These are phyloP conservation scores for Venturia effusa DNA, from an alignment of 2,329 filamentous ascomycete species.

Conservation along the genomic window DNA sequence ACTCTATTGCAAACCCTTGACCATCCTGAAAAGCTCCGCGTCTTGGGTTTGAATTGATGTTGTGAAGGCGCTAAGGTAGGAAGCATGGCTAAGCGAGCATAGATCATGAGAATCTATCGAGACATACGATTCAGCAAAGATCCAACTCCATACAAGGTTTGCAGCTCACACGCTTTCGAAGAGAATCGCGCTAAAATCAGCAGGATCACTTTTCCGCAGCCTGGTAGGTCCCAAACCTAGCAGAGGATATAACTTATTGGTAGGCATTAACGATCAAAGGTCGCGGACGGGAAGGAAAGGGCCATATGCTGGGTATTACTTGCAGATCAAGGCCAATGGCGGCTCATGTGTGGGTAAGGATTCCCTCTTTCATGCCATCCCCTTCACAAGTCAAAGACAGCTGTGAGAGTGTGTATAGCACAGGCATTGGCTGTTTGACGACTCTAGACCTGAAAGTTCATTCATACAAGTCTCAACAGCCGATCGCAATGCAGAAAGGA, in stretches of 20 bases:
- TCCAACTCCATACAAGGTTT: slow-evolving; percentile 76
- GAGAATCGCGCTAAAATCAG: slow-evolving; percentile 15
- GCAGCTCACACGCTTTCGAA: slow-evolving; percentile 11
- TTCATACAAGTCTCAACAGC: neutral
- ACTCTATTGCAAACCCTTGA: neutral
- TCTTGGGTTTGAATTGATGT: neutral
- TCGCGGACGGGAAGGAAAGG: slow-evolving; percentile 81
- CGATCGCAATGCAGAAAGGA: neutral
- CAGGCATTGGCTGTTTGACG: neutral
- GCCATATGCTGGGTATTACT: slow-evolving; percentile 78
- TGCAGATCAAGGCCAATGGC: slow-evolving; percentile 63
- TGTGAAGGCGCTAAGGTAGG: neutral
- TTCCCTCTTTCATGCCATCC: neutral
- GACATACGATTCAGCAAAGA: slow-evolving; percentile 79
- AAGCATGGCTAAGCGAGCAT: slow-evolving; percentile 12
- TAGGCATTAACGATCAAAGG: slow-evolving; percentile 27
- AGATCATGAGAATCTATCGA: slow-evolving; percentile 76
- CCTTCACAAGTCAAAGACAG: neutral
- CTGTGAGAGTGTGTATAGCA: neutral
- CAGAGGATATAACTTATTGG: neutral
- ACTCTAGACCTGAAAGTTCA: neutral
- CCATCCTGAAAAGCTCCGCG: too few relatives aligned
- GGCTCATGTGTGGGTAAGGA: slow-evolving; percentile 57
- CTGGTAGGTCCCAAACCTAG: slow-evolving; percentile 40
- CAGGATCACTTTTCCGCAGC: slow-evolving; percentile 74